A percentile compares a stretch with the other conserved stretches of the same genome.
Evolutionary conservation across 2,329 filamentous ascomycete genomes (phyloP).

Genomic region (Zymoseptoria tritici): DNA sequence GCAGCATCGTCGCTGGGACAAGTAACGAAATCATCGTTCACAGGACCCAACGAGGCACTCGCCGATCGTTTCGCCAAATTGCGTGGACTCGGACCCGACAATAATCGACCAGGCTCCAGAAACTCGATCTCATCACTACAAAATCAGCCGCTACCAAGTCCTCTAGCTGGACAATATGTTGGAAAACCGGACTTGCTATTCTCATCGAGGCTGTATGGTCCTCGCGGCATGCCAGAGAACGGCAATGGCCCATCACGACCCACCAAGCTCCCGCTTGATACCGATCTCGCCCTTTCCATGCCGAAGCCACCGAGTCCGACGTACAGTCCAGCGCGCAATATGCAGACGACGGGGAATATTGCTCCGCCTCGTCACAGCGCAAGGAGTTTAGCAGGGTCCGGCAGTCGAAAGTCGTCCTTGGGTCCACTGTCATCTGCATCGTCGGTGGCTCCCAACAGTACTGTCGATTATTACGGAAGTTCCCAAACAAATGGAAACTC

Average conservation of each 20-base stretch:
- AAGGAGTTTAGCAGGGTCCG: slow-evolving; percentile 52
- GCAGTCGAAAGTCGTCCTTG: slow-evolving; percentile 46
- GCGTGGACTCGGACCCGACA: slow-evolving; percentile 9
- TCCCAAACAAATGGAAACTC: slow-evolving; percentile 12
- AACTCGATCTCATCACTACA: slow-evolving; percentile 21
- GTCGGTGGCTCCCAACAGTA: slow-evolving; percentile 31
- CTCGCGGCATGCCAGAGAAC: slow-evolving; percentile 48
- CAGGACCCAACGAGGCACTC: slow-evolving; percentile 36
- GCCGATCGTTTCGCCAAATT: slow-evolving; percentile 28
- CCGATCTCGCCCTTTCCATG: slow-evolving; percentile 47
- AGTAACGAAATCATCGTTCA: slow-evolving; percentile 21
- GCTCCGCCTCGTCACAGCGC: slow-evolving; percentile 59
- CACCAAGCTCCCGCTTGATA: slow-evolving; percentile 44
- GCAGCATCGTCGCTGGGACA: slow-evolving; percentile 35
- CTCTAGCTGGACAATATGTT: slow-evolving; percentile 33
- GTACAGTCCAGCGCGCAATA: slow-evolving; percentile 70
- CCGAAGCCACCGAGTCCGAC: slow-evolving; percentile 68
- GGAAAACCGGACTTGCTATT: slow-evolving; percentile 16
- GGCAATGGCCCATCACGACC: slow-evolving; percentile 30
- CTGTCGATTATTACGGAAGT: slow-evolving; percentile 38
- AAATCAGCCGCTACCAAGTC: slow-evolving; percentile 32
- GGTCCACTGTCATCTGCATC: slow-evolving; percentile 29
- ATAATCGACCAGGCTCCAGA: slow-evolving; percentile 21
- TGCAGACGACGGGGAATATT: slow-evolving; percentile 57
- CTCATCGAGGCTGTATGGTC: slow-evolving; percentile 35